These are phyloP conservation scores for Corylus americana DNA, from an alignment of 306 rosid species.

Conservation along the genomic window DNA sequence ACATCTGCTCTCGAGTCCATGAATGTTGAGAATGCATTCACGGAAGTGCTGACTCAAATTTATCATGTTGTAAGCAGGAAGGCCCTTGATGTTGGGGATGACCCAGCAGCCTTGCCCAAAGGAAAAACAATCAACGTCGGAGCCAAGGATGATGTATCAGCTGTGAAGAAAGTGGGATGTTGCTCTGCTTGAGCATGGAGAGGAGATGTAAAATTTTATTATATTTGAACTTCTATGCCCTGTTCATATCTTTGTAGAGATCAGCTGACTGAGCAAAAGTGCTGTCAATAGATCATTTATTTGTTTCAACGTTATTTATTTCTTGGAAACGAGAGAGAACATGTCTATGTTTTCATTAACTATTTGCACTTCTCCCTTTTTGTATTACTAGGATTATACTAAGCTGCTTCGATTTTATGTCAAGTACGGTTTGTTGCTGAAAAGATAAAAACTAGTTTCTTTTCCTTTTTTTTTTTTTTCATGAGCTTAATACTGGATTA, in stretches of 20 bases:
- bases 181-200: slow-evolving; percentile 47
- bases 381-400: background rate
- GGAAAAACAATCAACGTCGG: slow-evolving; percentile 67
- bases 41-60: slow-evolving; percentile 67
- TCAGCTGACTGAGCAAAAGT: background rate
- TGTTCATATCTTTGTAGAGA: background rate
- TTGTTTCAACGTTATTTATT: background rate
- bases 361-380: background rate
- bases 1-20: slow-evolving; percentile 79
- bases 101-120: slow-evolving; percentile 76
- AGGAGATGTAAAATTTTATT: slow-evolving; percentile 12
- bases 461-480: too few species aligned
- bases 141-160: slow-evolving; percentile 70
- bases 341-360: background rate
- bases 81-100: slow-evolving; percentile 72
- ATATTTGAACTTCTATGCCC: slow-evolving; percentile 5
- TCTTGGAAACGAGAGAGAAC: background rate
- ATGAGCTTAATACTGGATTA: background rate
- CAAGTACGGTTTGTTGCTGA: background rate
- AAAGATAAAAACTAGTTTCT: too few species aligned
- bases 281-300: background rate
- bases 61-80: slow-evolving; percentile 63
- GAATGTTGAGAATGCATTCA: slow-evolving; percentile 75
- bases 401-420: background rate
- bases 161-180: slow-evolving; percentile 68